A percentile compares a stretch with the other conserved stretches of the same genome.
phyloP scores from a whole-genome alignment of 2,329 filamentous ascomycete genomes.

The Curvularia eragrostidis region DNA sequence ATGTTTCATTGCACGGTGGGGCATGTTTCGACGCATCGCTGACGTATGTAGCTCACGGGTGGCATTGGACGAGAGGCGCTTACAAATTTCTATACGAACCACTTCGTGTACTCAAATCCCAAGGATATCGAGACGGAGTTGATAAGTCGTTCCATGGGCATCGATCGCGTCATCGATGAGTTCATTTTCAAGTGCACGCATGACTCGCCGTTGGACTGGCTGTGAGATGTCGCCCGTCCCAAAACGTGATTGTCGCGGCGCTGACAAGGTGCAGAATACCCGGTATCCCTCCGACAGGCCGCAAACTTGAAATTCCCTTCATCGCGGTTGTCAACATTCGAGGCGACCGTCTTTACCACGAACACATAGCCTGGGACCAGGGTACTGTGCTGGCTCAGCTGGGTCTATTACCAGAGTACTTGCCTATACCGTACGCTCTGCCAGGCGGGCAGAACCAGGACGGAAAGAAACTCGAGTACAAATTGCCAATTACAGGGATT shows the following conservation, averaged over 20 bases:
- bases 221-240: slow-evolving; percentile 16
- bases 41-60: slow-evolving; percentile 56
- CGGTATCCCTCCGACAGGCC: slow-evolving; percentile 15
- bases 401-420: slow-evolving; percentile 67
- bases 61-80: slow-evolving; percentile 69
- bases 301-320: slow-evolving; percentile 64
- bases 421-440: slow-evolving; percentile 61
- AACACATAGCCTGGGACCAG: slow-evolving; percentile 74
- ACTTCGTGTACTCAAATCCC: slow-evolving; percentile 77
- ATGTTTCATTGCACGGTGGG: neutral
- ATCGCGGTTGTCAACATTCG: slow-evolving; percentile 70
- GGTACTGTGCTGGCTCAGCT: slow-evolving; percentile 65
- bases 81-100: slow-evolving; percentile 70
- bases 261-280: slow-evolving; percentile 14
- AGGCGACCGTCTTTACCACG: slow-evolving; percentile 70
- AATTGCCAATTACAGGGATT: slow-evolving; percentile 63
- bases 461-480: slow-evolving; percentile 60
- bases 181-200: slow-evolving; percentile 36
- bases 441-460: slow-evolving; percentile 36
- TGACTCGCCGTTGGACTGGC: slow-evolving; percentile 29
- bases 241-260: neutral
- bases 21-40: neutral
- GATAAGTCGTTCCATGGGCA: slow-evolving; percentile 71
- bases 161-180: slow-evolving; percentile 64
- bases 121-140: slow-evolving; percentile 70